Evolutionary conservation across 2,329 filamentous ascomycete genomes (phyloP).

Genomic region (Talaromyces funiculosus): DNA sequence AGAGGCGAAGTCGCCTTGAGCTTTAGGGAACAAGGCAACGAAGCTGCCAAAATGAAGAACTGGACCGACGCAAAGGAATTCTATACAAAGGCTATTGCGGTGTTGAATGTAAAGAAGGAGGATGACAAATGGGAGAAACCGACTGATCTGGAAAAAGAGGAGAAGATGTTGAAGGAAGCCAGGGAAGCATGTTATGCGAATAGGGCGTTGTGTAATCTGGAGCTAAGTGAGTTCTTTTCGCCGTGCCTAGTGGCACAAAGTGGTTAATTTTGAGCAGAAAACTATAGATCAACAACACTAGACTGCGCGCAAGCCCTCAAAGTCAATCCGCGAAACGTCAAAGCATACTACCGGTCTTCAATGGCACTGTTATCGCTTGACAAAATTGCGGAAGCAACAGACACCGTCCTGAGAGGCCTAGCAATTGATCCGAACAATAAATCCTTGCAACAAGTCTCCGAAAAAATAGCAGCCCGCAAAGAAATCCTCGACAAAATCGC

Average conservation of each 20-base stretch:
- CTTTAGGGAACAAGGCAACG: constrained; percentile 91
- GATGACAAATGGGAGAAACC: constrained; percentile 50
- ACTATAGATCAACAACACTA: constrained; percentile 78
- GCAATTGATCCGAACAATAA: constrained; percentile 65
- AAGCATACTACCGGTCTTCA: constrained; percentile 84
- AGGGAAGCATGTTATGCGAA: constrained; percentile 79
- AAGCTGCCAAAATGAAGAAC: constrained; percentile 66
- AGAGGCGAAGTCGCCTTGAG: constrained; percentile 73
- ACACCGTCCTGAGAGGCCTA: constrained; percentile 65
- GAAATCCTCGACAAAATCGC: constrained; percentile 52
- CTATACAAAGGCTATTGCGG: constrained; percentile 77
- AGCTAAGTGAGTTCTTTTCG: constrained; percentile 55
- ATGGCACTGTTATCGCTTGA: constrained; percentile 72
- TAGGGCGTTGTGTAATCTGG: constrained; percentile 81
- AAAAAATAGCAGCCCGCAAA: constrained; percentile 59
- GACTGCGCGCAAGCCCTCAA: constrained; percentile 77
- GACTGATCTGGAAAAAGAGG: constrained; percentile 52
- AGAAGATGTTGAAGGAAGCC: constrained; percentile 56
- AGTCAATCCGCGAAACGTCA: constrained; percentile 74
- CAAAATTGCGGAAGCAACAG: constrained; percentile 72
- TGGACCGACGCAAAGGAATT: constrained; percentile 86
- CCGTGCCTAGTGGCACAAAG: constrained; percentile 12
- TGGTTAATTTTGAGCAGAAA: constrained; percentile 47
- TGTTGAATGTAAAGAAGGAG: constrained; percentile 55
- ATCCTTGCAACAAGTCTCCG: constrained; percentile 56